These are phyloP conservation scores for Cercospora sesami DNA, from an alignment of 2,329 filamentous ascomycete species.

Conservation along the genomic window DNA sequence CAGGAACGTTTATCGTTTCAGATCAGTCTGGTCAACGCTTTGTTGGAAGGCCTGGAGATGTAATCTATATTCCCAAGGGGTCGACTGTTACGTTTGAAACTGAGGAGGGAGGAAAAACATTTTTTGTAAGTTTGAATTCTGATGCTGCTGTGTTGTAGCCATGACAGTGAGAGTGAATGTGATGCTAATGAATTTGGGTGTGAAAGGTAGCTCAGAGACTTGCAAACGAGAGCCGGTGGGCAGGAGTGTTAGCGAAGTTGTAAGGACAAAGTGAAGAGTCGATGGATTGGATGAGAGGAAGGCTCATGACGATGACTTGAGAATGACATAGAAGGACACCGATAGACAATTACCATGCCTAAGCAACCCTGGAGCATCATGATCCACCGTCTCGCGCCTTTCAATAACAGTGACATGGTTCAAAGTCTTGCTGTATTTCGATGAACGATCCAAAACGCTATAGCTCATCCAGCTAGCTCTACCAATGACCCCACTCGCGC, in stretches of 20 bases:
- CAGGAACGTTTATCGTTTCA: neutral
- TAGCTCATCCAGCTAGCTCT: neutral
- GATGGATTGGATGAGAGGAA: neutral
- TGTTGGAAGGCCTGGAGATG: neutral
- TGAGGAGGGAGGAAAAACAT: constrained; percentile 7
- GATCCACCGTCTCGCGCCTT: neutral
- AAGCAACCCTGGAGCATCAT: neutral
- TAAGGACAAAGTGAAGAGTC: neutral
- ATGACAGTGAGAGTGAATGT: neutral
- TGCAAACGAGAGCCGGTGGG: neutral
- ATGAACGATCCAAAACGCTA: neutral
- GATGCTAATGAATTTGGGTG: neutral
- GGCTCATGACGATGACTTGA: neutral
- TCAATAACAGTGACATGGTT: neutral
- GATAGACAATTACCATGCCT: no score
- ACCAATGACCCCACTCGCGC: neutral
- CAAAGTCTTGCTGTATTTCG: neutral
- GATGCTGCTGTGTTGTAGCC: no score
- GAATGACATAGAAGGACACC: neutral
- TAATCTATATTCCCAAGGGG: constrained; percentile 1
- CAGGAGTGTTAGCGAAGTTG: constrained; percentile 3
- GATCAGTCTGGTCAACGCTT: neutral
- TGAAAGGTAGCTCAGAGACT: neutral
- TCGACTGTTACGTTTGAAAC: constrained; percentile 9
- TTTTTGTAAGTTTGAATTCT: constrained; percentile 1